Conservation (phyloP, 148 eudicot species). For the Spergularia bocconei region DNA sequence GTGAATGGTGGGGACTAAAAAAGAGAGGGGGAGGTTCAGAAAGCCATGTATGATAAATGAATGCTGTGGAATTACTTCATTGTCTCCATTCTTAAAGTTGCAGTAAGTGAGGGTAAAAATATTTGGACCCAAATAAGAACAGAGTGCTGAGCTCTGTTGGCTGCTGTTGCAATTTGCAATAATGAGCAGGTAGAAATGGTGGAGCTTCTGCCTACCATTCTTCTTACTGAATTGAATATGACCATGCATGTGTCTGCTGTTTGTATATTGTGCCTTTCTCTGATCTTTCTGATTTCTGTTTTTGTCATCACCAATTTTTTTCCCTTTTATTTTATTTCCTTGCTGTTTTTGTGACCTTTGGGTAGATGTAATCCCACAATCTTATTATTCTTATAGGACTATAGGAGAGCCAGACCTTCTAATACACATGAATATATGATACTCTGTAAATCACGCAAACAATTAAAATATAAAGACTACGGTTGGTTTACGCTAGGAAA, state of each 20-base stretch:
- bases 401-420: too few species aligned
- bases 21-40: not conserved
- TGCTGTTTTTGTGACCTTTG: not conserved
- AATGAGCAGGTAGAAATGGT: not conserved
- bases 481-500: too few species aligned
- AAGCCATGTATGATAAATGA: not conserved
- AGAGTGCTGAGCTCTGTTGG: not conserved
- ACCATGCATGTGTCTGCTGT: conserved; percentile 5
- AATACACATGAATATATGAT: too few species aligned
- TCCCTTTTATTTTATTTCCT: not conserved
- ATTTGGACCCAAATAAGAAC: not conserved
- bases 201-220: not conserved
- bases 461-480: too few species aligned
- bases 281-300: not conserved
- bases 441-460: too few species aligned
- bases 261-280: conserved; percentile 7
- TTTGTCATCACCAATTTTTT: not conserved
- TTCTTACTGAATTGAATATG: not conserved
- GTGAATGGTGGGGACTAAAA: not conserved
- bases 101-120: too few species aligned
- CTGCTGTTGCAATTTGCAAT: not conserved
- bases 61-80: not conserved
- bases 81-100: not conserved
- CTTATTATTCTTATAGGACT: too few species aligned
- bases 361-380: too few species aligned